phyloP scores from a whole-genome alignment of 345 rosid genomes.

The Triadica sebifera region DNA sequence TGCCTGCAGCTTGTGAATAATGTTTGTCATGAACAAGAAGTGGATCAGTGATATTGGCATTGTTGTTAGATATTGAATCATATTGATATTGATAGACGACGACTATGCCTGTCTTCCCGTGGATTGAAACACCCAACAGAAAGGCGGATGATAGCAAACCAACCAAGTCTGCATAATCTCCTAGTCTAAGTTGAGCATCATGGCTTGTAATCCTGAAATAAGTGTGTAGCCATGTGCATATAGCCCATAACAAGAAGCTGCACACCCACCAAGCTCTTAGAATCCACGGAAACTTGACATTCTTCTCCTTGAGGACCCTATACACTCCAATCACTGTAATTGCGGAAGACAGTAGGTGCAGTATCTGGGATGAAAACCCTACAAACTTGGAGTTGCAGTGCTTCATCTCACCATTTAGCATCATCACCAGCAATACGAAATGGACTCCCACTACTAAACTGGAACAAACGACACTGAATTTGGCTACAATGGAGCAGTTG shows the following conservation, averaged over 20 bases:
- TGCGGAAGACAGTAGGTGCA: slow-evolving; percentile 50
- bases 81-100: slow-evolving; percentile 18
- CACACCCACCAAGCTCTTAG: slow-evolving; percentile 83
- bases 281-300: slow-evolving; percentile 57
- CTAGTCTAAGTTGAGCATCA: slow-evolving; percentile 23
- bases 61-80: too few relatives aligned
- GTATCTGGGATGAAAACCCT: slow-evolving; percentile 48
- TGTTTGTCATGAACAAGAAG: slow-evolving; percentile 40
- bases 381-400: slow-evolving; percentile 42
- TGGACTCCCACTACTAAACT: slow-evolving; percentile 45
- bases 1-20: slow-evolving; percentile 1
- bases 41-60: slow-evolving; percentile 41
- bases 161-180: slow-evolving; percentile 49
- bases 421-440: slow-evolving; percentile 39
- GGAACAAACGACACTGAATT: slow-evolving; percentile 45
- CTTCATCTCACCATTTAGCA: slow-evolving; percentile 29
- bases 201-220: slow-evolving; percentile 30
- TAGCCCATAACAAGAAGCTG: slow-evolving; percentile 51
- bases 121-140: slow-evolving; percentile 52
- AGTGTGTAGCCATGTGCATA: slow-evolving; percentile 33
- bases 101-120: slow-evolving; percentile 59
- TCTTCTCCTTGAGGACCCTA: slow-evolving; percentile 32
- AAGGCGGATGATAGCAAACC: slow-evolving; percentile 52
- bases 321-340: slow-evolving; percentile 35
- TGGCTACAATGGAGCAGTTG: slow-evolving; percentile 26